phyloP scores from a whole-genome alignment of 1,284 basidiomycete species.

The Neolentinus lepideus region DNA sequence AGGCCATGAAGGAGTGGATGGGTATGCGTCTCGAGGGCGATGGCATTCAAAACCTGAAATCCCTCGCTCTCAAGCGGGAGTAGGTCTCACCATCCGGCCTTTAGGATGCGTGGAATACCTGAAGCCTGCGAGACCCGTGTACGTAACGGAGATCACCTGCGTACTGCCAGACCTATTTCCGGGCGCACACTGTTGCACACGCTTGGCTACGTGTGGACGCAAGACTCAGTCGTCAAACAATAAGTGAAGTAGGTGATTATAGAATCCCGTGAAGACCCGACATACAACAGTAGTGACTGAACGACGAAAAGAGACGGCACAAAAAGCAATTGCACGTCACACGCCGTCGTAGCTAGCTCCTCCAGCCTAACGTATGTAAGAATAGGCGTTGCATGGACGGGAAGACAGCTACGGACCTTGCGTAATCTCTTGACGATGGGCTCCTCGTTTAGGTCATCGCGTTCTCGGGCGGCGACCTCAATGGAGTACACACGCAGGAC shows the following conservation, averaged over 20 bases:
- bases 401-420: conserved; percentile 43
- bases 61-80: conserved; percentile 23
- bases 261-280: not conserved
- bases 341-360: conserved; percentile 80
- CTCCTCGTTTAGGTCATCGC: conserved; percentile 79
- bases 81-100: not conserved
- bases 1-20: conserved; percentile 78
- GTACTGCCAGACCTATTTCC: not conserved
- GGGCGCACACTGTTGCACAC: not conserved
- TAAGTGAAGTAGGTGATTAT: not conserved
- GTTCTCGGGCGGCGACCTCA: conserved; percentile 77
- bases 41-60: conserved; percentile 54
- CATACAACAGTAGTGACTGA: not conserved
- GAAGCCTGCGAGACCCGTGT: not conserved
- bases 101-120: too few relatives aligned
- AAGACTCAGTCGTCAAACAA: not conserved
- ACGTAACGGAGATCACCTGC: not conserved
- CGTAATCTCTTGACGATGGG: conserved; percentile 65
- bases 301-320: conserved; percentile 1
- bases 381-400: conserved; percentile 5
- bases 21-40: conserved; percentile 82
- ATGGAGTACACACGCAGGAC: conserved; percentile 77
- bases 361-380: conserved; percentile 45
- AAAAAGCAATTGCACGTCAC: conserved; percentile 23
- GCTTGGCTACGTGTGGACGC: not conserved